phyloP scores from a whole-genome alignment of 176 grass and related monocot genomes.

The Tillandsia leiboldiana region DNA sequence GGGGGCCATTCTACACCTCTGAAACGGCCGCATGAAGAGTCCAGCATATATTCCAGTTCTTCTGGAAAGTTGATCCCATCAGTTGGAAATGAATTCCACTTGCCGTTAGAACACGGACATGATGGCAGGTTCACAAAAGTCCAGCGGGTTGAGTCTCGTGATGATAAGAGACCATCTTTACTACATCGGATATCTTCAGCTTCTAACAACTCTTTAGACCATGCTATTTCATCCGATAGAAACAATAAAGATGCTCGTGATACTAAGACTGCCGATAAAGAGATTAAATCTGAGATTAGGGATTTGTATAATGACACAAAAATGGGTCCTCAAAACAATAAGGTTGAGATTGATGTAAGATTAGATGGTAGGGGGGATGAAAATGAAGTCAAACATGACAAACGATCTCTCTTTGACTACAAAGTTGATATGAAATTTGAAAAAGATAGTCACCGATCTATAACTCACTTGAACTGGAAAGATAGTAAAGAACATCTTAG shows the following conservation, averaged over 20 bases:
- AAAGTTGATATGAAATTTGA: constrained; percentile 39
- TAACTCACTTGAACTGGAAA: constrained; percentile 45
- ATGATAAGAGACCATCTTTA: constrained; percentile 61
- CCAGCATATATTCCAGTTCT: constrained; percentile 33
- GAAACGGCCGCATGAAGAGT: constrained; percentile 64
- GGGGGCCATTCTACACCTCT: constrained; percentile 46
- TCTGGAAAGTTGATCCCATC: constrained; percentile 47
- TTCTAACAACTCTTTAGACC: constrained; percentile 27
- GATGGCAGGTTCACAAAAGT: constrained; percentile 58
- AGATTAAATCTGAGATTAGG: constrained; percentile 40
- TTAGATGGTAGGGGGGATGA: constrained; percentile 38
- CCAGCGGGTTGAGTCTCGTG: constrained; percentile 56
- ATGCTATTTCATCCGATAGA: not conserved
- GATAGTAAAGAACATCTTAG: constrained; percentile 50
- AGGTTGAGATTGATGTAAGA: constrained; percentile 51
- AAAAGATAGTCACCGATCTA: constrained; percentile 39
- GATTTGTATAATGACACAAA: constrained; percentile 24
- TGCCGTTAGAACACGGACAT: constrained; percentile 34
- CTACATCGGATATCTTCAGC: constrained; percentile 31
- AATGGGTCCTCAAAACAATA: constrained; percentile 36
- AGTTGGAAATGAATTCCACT: constrained; percentile 44
- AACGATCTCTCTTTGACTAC: constrained; percentile 35
- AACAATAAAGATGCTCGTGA: constrained; percentile 40
- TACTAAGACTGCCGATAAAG: constrained; percentile 33
- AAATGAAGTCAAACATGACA: constrained; percentile 40